A percentile compares a stretch with the other conserved stretches of the same genome.
Evolutionary conservation across 2,329 filamentous ascomycete genomes (phyloP).

Genomic region (Alternaria sp.): DNA sequence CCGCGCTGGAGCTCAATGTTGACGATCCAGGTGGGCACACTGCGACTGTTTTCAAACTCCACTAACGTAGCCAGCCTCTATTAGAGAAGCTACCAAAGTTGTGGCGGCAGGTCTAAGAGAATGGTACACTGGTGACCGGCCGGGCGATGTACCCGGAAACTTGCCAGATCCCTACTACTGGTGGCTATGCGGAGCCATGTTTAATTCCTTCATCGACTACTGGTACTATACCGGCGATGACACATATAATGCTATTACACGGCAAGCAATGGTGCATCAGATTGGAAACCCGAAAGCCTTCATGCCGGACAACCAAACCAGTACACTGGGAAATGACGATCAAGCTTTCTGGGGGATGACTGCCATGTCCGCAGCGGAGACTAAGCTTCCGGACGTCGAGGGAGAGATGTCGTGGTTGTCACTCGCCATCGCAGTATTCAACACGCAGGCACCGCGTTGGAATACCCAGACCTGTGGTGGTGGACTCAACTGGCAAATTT

Average conservation of each 20-base stretch:
- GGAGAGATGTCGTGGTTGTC: conserved; percentile 64
- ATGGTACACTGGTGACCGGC: conserved; percentile 70
- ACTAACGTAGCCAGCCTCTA: conserved; percentile 60
- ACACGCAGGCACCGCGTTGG: conserved; percentile 74
- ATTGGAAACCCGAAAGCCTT: conserved; percentile 73
- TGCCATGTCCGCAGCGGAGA: conserved; percentile 71
- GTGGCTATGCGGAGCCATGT: conserved; percentile 54
- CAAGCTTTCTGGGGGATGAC: conserved; percentile 76
- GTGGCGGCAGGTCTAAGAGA: conserved; percentile 69
- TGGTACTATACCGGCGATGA: conserved; percentile 51
- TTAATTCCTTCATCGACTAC: conserved; percentile 47
- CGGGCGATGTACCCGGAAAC: conserved; percentile 67
- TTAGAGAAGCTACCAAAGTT: conserved; percentile 68
- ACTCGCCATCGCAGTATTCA: conserved; percentile 75
- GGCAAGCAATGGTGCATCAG: conserved; percentile 73
- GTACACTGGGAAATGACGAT: conserved; percentile 72
- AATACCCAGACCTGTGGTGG: conserved; percentile 71
- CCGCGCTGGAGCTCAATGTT: conserved; percentile 29
- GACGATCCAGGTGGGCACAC: conserved; percentile 29
- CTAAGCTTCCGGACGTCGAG: conserved; percentile 64
- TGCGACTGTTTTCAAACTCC: not conserved
- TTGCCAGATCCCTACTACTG: conserved; percentile 55
- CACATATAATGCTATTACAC: conserved; percentile 45
- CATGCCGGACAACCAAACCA: conserved; percentile 76
- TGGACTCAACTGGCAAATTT: conserved; percentile 77